Evolutionary conservation across 768 basidiomycete species (phyloP).

Genomic region (Mycena indigotica): DNA sequence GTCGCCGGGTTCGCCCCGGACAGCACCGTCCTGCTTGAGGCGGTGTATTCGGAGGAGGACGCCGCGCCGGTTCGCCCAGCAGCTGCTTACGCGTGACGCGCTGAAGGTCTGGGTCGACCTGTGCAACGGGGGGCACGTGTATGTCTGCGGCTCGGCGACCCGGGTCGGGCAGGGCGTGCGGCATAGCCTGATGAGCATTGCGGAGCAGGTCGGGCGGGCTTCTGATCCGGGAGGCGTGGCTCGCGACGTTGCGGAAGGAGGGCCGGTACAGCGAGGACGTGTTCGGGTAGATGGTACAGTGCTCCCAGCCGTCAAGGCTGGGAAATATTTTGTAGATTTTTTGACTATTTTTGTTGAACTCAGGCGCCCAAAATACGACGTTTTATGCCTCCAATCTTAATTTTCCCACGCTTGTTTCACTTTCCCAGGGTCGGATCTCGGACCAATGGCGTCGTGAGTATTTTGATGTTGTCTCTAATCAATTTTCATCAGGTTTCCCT

Average conservation of each 20-base stretch:
- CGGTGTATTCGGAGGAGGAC: slow-evolving; percentile 12
- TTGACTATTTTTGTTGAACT: too few species aligned
- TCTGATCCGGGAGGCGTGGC: not conserved
- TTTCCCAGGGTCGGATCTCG: too few species aligned
- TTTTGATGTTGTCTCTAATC: too few species aligned
- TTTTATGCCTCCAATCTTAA: too few species aligned
- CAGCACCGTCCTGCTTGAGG: slow-evolving; percentile 10
- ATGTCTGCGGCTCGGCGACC: slow-evolving; percentile 1
- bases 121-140: slow-evolving; percentile 4
- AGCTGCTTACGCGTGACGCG: slow-evolving; percentile 14
- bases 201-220: slow-evolving; percentile 2
- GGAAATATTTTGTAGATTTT: too few species aligned
- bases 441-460: too few species aligned
- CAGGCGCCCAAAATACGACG: too few species aligned
- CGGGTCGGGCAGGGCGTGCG: slow-evolving; percentile 2
- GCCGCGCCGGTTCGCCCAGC: slow-evolving; percentile 17
- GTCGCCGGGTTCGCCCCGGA: slow-evolving; percentile 7
- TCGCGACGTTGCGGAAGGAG: slow-evolving; percentile 2
- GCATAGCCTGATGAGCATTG: slow-evolving; percentile 1
- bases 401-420: too few species aligned
- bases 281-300: too few species aligned
- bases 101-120: slow-evolving; percentile 14
- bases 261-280: slow-evolving; percentile 19
- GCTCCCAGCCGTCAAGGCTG: too few species aligned
- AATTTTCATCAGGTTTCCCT: too few species aligned